phyloP scores from a whole-genome alignment of 768 basidiomycete genomes.

The Coprinopsis cinerea region DNA sequence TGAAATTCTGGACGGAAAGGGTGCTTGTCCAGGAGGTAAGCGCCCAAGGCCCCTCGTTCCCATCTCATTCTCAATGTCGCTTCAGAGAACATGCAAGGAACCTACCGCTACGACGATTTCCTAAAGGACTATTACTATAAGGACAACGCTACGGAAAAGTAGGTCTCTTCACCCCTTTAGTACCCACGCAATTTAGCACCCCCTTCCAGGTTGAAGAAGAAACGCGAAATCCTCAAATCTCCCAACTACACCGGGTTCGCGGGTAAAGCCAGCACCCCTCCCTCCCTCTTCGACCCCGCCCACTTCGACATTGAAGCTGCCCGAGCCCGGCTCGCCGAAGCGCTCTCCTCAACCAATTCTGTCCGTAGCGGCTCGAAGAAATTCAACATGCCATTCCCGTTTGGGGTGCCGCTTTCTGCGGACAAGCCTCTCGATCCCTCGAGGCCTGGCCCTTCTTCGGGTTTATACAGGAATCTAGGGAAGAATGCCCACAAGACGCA shows the following conservation, averaged over 20 bases:
- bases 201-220: conserved; percentile 17
- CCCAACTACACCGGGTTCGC: conserved; percentile 24
- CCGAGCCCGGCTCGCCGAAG: conserved; percentile 17
- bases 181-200: background rate
- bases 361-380: conserved; percentile 22
- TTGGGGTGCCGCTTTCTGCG: conserved; percentile 12
- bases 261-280: conserved; percentile 14
- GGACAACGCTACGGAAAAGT: conserved; percentile 12
- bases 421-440: too few species aligned
- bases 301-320: conserved; percentile 21
- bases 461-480: background rate
- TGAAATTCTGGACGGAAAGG: conserved; percentile 18
- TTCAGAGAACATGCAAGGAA: conserved; percentile 23
- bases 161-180: background rate
- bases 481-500: background rate
- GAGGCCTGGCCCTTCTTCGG: too few species aligned
- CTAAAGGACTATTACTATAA: conserved; percentile 17
- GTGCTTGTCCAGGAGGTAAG: conserved; percentile 24
- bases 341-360: conserved; percentile 20
- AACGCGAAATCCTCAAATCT: conserved; percentile 21
- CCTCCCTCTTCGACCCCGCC: conserved; percentile 18
- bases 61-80: background rate
- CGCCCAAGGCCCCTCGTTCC: background rate
- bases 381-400: conserved; percentile 19
- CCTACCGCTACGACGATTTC: conserved; percentile 16